Conservation (phyloP, 2,329 filamentous ascomycete species). For the Sclerotinia glacialis region DNA sequence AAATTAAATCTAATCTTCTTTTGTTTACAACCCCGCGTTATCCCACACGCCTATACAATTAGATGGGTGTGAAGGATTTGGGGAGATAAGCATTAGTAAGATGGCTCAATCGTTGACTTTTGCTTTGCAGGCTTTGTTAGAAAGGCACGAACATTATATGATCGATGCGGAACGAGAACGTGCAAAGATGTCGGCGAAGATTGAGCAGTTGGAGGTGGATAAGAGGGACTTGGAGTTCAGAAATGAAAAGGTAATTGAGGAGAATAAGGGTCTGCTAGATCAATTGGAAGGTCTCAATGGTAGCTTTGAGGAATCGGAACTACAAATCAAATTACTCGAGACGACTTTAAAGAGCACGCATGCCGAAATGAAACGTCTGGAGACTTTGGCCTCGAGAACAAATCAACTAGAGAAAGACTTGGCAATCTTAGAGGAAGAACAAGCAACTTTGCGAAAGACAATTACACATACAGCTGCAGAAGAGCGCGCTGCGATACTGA, state of each 20-base stretch:
- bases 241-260: slow-evolving; percentile 75
- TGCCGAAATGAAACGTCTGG: slow-evolving; percentile 70
- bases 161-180: slow-evolving; percentile 87
- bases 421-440: slow-evolving; percentile 74
- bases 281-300: slow-evolving; percentile 83
- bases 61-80: not conserved
- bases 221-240: slow-evolving; percentile 72
- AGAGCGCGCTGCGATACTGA: slow-evolving; percentile 71
- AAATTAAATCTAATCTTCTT: slow-evolving; percentile 19
- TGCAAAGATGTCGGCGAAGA: slow-evolving; percentile 31
- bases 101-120: slow-evolving; percentile 60
- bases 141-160: slow-evolving; percentile 92
- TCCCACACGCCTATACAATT: slow-evolving; percentile 12
- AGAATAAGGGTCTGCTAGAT: slow-evolving; percentile 77
- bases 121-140: slow-evolving; percentile 78
- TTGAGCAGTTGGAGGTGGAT: slow-evolving; percentile 51
- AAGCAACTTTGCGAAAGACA: slow-evolving; percentile 66
- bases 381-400: slow-evolving; percentile 70
- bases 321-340: slow-evolving; percentile 73
- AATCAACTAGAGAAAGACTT: slow-evolving; percentile 79
- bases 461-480: slow-evolving; percentile 68
- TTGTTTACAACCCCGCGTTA: slow-evolving; percentile 18
- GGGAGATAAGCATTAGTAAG: not conserved
- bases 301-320: slow-evolving; percentile 75
- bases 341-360: slow-evolving; percentile 74